A percentile compares a stretch with the other conserved stretches of the same genome.
These are phyloP conservation scores for Arctostaphylos glauca DNA, from an alignment of 148 eudicot genomes.

Conservation along the genomic window DNA sequence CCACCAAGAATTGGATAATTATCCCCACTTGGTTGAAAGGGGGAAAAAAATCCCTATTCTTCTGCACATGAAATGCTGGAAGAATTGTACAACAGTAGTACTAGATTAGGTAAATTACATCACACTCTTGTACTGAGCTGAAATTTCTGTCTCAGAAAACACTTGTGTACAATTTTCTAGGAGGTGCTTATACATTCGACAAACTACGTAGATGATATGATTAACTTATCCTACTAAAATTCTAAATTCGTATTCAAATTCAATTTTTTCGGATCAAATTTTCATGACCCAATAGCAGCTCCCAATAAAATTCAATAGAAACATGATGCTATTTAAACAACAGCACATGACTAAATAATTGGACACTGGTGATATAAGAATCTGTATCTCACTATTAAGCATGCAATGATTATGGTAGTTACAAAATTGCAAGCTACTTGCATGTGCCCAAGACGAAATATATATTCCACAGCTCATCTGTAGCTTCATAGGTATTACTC, in stretches of 20 bases:
- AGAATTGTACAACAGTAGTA: not conserved
- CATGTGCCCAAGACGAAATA: constrained; percentile 13
- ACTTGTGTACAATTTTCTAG: not conserved
- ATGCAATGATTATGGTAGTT: not conserved
- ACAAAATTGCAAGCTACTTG: not conserved
- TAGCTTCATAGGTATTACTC: not conserved
- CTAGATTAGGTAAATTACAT: not conserved
- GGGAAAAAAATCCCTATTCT: not conserved
- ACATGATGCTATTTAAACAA: not conserved
- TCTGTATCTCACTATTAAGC: not conserved
- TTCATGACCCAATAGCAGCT: not conserved
- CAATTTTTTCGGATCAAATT: not conserved
- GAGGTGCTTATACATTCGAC: not conserved
- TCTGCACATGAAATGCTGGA: not conserved
- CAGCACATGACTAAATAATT: not conserved
- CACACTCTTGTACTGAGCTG: not conserved
- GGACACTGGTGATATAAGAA: not conserved
- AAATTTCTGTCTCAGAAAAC: not conserved
- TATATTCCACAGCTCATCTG: not conserved
- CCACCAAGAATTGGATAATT: not conserved
- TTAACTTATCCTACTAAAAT: no score
- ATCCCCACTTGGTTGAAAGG: not conserved
- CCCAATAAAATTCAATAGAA: not conserved
- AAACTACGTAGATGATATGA: no score
- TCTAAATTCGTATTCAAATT: not conserved